Conservation (phyloP, 805 yeast species). For the Brettanomyces bruxellensis region DNA sequence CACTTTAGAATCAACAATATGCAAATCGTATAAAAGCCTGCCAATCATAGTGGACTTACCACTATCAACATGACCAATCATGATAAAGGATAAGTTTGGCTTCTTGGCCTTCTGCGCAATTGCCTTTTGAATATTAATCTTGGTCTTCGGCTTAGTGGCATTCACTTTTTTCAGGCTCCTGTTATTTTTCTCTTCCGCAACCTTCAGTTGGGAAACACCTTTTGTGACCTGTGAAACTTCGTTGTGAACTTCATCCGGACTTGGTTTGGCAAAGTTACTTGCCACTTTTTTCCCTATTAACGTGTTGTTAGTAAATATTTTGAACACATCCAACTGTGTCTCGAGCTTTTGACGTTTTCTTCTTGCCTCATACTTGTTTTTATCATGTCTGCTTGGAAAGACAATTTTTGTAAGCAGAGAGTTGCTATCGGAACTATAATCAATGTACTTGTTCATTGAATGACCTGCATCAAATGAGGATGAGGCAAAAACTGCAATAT, state of each 20-base stretch:
- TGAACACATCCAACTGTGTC: background rate
- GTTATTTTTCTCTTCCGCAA: slow-evolving; percentile 1
- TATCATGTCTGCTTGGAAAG: too few relatives aligned
- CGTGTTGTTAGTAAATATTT: slow-evolving; percentile 29
- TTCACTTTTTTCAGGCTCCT: slow-evolving; percentile 6
- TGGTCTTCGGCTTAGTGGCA: slow-evolving; percentile 33
- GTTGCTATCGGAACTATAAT: background rate
- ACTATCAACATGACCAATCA: slow-evolving; percentile 81
- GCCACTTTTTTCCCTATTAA: slow-evolving; percentile 34
- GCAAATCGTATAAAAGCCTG: slow-evolving; percentile 55
- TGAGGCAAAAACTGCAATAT: too few relatives aligned
- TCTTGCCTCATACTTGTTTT: too few relatives aligned
- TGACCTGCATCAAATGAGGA: background rate
- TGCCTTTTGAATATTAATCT: slow-evolving; percentile 34
- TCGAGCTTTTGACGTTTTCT: too few relatives aligned
- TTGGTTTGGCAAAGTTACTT: slow-evolving; percentile 53
- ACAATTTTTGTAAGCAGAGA: too few relatives aligned
- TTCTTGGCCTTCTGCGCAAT: slow-evolving; percentile 29
- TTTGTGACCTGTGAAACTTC: slow-evolving; percentile 18
- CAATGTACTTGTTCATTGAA: background rate
- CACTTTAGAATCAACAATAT: slow-evolving; percentile 56
- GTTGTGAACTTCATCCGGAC: slow-evolving; percentile 63
- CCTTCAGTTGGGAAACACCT: slow-evolving; percentile 15
- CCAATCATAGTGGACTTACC: slow-evolving; percentile 82
- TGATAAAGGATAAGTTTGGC: slow-evolving; percentile 63